Percentiles rank a stretch among this genome's conserved stretches.
Conservation (phyloP, 2,329 filamentous ascomycete genomes). For the Beauveria rudraprayagi region DNA sequence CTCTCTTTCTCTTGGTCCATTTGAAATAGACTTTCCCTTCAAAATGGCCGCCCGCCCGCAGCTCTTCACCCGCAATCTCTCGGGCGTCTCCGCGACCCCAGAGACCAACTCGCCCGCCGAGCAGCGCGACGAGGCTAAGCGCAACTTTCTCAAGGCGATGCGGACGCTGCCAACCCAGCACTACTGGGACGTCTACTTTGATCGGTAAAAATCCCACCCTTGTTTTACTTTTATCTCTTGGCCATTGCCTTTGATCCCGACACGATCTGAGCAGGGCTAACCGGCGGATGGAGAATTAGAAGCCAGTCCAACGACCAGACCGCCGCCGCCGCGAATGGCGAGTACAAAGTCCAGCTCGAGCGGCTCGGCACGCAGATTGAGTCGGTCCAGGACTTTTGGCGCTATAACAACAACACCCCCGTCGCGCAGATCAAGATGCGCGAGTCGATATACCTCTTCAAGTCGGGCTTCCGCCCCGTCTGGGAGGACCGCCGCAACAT, state of each 20-base stretch:
- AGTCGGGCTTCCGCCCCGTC: constrained; percentile 65
- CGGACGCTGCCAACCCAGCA: constrained; percentile 69
- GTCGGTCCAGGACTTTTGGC: constrained; percentile 79
- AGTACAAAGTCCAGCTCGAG: constrained; percentile 50
- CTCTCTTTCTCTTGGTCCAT: background rate
- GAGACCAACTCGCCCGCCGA: constrained; percentile 61
- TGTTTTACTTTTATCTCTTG: background rate
- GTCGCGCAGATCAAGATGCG: constrained; percentile 68
- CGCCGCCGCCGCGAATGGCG: constrained; percentile 25
- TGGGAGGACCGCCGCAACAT: constrained; percentile 86
- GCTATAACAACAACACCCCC: constrained; percentile 74
- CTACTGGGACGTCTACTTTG: constrained; percentile 68
- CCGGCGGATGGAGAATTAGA: background rate
- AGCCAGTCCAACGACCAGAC: constrained; percentile 38
- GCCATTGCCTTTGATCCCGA: too few species aligned
- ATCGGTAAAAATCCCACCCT: constrained; percentile 34
- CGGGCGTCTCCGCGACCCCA: constrained; percentile 51
- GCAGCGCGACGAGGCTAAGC: constrained; percentile 70
- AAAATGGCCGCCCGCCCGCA: constrained; percentile 49
- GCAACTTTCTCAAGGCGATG: constrained; percentile 70
- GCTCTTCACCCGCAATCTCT: constrained; percentile 56
- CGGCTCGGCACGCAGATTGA: constrained; percentile 60
- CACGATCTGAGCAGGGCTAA: too few species aligned
- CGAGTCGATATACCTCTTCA: constrained; percentile 73
- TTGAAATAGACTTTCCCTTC: constrained; percentile 12